These are phyloP conservation scores for Microdochium trichocladiopsis DNA, from an alignment of 2,329 filamentous ascomycete species.

Conservation along the genomic window DNA sequence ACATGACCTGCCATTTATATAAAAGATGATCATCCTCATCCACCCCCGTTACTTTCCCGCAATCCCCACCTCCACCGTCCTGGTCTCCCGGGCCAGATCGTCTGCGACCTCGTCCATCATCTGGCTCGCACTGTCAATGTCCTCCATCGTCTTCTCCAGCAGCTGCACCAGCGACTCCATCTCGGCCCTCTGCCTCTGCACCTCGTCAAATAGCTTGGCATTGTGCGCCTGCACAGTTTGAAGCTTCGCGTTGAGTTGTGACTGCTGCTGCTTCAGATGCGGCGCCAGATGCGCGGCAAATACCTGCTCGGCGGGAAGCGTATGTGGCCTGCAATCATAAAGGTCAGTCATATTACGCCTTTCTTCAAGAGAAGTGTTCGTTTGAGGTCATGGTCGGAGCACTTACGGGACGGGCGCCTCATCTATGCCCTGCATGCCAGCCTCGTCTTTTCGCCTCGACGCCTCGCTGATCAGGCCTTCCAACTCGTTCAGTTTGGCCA, in stretches of 20 bases:
- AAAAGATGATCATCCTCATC: not conserved
- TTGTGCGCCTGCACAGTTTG: conserved; percentile 52
- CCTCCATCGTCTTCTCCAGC: conserved; percentile 44
- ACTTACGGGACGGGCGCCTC: conserved; percentile 39
- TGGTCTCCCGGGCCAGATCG: conserved; percentile 42
- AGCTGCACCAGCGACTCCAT: conserved; percentile 40
- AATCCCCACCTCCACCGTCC: conserved; percentile 35
- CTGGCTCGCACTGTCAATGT: conserved; percentile 45
- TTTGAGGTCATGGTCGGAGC: not conserved
- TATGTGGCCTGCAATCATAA: conserved; percentile 39
- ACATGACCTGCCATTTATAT: not conserved
- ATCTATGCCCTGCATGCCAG: conserved; percentile 10
- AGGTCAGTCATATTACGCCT: conserved; percentile 5
- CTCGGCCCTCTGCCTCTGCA: conserved; percentile 47
- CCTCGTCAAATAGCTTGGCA: conserved; percentile 40
- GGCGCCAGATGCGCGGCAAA: conserved; percentile 48
- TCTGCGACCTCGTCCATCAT: conserved; percentile 38
- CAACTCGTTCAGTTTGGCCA: conserved; percentile 51
- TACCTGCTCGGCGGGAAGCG: conserved; percentile 43
- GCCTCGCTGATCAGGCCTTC: conserved; percentile 49
- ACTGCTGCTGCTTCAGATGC: conserved; percentile 43
- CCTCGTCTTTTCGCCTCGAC: conserved; percentile 25
- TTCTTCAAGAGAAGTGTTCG: not conserved
- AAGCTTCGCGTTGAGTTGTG: conserved; percentile 48
- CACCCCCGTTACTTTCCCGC: not conserved